These are phyloP conservation scores for Penicillium pulvis DNA, from an alignment of 495 filamentous ascomycete species.

Conservation along the genomic window DNA sequence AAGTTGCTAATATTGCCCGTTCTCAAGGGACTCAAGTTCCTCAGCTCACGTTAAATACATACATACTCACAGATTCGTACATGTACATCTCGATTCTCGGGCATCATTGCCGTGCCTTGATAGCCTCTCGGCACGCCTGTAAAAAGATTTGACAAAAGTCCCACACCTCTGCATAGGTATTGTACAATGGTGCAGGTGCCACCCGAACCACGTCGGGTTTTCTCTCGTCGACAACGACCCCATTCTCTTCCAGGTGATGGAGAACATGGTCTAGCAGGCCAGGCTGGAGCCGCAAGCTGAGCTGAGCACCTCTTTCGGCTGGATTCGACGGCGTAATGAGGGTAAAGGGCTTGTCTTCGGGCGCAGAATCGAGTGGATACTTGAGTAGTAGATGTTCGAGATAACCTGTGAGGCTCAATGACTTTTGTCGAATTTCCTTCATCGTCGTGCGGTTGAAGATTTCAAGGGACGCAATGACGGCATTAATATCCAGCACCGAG, in stretches of 20 bases:
- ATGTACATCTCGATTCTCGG: too few relatives aligned
- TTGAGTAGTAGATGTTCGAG: constrained; percentile 68
- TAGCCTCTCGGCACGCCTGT: constrained; percentile 39
- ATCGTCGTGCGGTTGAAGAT: constrained; percentile 78
- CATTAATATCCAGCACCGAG: constrained; percentile 60
- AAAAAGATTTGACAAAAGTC: constrained; percentile 64
- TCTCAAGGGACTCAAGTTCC: not conserved
- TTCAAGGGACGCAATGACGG: constrained; percentile 74
- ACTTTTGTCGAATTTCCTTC: constrained; percentile 69
- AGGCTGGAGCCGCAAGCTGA: constrained; percentile 70
- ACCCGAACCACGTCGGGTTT: constrained; percentile 88
- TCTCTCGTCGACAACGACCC: constrained; percentile 85
- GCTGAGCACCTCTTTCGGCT: constrained; percentile 77
- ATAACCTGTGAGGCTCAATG: constrained; percentile 74
- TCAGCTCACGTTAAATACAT: not conserved
- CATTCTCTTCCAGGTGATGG: constrained; percentile 63
- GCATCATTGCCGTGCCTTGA: constrained; percentile 21
- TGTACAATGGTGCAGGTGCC: constrained; percentile 91
- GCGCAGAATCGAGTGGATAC: constrained; percentile 37
- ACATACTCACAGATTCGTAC: not conserved
- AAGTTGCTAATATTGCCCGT: too few relatives aligned
- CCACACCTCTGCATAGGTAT: constrained; percentile 78
- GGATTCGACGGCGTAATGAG: constrained; percentile 82
- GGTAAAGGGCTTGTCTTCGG: constrained; percentile 56
- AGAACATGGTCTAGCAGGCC: constrained; percentile 72